These are phyloP conservation scores for Penicillium roqueforti DNA, from an alignment of 495 filamentous ascomycete species.

Conservation along the genomic window DNA sequence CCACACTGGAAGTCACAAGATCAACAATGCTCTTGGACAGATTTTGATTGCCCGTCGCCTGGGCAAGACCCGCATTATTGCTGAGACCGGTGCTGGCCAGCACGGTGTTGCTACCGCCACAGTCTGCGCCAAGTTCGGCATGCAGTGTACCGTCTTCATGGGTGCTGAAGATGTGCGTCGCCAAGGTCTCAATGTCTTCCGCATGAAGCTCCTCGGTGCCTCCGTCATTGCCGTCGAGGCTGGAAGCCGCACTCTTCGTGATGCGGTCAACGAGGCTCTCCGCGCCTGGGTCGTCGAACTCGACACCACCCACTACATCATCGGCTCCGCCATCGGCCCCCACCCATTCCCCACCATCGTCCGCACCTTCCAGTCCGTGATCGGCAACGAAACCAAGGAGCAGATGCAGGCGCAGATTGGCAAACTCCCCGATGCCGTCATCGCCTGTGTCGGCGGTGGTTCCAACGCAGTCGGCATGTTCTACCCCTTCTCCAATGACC, in stretches of 20 bases:
- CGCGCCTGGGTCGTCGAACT: slow-evolving; percentile 85
- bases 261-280: slow-evolving; percentile 93
- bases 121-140: slow-evolving; percentile 90
- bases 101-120: slow-evolving; percentile 96
- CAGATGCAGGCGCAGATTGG: slow-evolving; percentile 73
- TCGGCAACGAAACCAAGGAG: slow-evolving; percentile 85
- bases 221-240: slow-evolving; percentile 85
- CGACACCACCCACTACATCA: slow-evolving; percentile 94
- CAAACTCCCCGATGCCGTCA: slow-evolving; percentile 90
- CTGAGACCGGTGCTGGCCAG: slow-evolving; percentile 95
- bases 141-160: slow-evolving; percentile 97
- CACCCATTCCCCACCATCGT: slow-evolving; percentile 97
- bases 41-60: slow-evolving; percentile 75
- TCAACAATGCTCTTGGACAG: slow-evolving; percentile 94
- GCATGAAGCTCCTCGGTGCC: slow-evolving; percentile 89
- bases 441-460: slow-evolving; percentile 94
- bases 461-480: slow-evolving; percentile 93
- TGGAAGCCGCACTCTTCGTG: slow-evolving; percentile 77
- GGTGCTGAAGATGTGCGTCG: slow-evolving; percentile 93
- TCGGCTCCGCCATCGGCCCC: slow-evolving; percentile 91
- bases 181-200: slow-evolving; percentile 93
- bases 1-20: slow-evolving; percentile 84
- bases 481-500: slow-evolving; percentile 86
- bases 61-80: slow-evolving; percentile 92
- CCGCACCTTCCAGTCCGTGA: slow-evolving; percentile 91